Conservation (phyloP, 805 yeast genomes). For the Metschnikowia gruessii region DNA sequence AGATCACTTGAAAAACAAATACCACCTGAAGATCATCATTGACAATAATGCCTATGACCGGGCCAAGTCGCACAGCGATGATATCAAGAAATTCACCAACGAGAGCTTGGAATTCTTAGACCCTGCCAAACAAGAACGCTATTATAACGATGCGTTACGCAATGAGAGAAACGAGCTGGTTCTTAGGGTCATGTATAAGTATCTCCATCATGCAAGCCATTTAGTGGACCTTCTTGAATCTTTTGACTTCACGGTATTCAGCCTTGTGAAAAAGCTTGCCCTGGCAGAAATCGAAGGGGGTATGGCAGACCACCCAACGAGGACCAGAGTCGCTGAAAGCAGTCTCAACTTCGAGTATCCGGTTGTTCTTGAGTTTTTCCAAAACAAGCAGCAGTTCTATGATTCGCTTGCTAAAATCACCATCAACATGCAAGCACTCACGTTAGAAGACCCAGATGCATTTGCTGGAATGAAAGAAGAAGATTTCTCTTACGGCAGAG, state of each 20-base stretch:
- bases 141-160: conserved; percentile 32
- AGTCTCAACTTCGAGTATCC: conserved; percentile 47
- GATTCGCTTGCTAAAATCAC: conserved; percentile 55
- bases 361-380: conserved; percentile 65
- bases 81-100: conserved; percentile 37
- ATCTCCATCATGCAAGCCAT: conserved; percentile 46
- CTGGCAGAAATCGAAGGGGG: conserved; percentile 7
- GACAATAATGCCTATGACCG: conserved; percentile 46
- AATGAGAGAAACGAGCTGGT: conserved; percentile 51
- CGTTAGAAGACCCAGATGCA: conserved; percentile 72
- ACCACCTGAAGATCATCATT: conserved; percentile 46
- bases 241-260: conserved; percentile 57
- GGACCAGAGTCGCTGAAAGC: conserved; percentile 9
- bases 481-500: conserved; percentile 42
- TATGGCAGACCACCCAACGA: conserved; percentile 6
- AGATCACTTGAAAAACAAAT: conserved; percentile 39
- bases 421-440: conserved; percentile 65
- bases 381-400: conserved; percentile 70
- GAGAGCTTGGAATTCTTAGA: conserved; percentile 44
- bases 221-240: conserved; percentile 56
- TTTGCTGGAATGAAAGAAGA: conserved; percentile 62
- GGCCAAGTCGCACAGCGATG: conserved; percentile 35
- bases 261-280: conserved; percentile 37
- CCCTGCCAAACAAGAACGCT: conserved; percentile 34
- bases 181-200: conserved; percentile 51